Conservation (phyloP, 768 basidiomycete genomes). For the Tylopilus sp. region DNA sequence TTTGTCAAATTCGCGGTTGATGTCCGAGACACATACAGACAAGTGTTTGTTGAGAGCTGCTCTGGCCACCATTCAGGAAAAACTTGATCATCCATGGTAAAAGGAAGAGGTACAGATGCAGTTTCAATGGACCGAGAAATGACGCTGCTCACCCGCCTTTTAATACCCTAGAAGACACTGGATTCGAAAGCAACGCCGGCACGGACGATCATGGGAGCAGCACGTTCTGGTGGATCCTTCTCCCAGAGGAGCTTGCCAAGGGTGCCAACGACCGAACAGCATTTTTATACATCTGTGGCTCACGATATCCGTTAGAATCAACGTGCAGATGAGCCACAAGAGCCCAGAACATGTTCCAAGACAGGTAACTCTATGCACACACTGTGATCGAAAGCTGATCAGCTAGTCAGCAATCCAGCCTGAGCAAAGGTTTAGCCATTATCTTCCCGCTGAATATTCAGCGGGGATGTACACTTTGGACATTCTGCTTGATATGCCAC, state of each 20-base stretch:
- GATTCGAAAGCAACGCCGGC: neutral
- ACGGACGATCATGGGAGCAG: neutral
- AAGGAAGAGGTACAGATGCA: too few relatives aligned
- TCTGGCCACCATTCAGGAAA: neutral
- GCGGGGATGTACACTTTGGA: neutral
- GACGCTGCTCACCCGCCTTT: neutral
- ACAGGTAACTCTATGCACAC: neutral
- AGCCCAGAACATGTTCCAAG: neutral
- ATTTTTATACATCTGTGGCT: neutral
- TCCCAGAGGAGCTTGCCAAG: neutral
- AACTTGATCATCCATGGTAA: neutral
- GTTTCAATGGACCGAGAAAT: neutral
- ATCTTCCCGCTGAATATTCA: neutral
- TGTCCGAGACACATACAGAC: slow-evolving; percentile 3
- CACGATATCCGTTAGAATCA: neutral
- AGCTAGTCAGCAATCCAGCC: neutral
- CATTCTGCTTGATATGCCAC: neutral
- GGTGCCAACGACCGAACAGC: neutral
- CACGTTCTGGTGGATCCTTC: neutral
- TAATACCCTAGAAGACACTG: neutral
- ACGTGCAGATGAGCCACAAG: neutral
- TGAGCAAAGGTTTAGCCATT: neutral
- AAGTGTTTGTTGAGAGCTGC: neutral
- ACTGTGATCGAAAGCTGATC: neutral
- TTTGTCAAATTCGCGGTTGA: neutral